A percentile compares a stretch with the other conserved stretches of the same genome.
Conservation (phyloP, 2,329 filamentous ascomycete species). For the Trichoderma arundinaceum region DNA sequence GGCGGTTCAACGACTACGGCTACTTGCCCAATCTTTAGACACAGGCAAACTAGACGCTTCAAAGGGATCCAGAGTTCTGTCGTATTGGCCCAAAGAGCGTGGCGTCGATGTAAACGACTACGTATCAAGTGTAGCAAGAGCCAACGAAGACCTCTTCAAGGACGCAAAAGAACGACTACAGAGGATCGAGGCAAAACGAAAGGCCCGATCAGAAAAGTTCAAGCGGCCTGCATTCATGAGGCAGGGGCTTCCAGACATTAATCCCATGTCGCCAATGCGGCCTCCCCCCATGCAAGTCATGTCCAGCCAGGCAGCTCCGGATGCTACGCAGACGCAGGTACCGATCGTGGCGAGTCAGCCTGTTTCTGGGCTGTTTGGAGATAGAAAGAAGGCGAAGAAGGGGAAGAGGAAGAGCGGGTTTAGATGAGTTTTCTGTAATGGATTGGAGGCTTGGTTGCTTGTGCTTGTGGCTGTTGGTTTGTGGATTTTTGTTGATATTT, state of each 20-base stretch:
- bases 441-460: not conserved
- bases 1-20: constrained; percentile 44
- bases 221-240: constrained; percentile 42
- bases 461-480: not conserved
- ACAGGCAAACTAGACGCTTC: constrained; percentile 38
- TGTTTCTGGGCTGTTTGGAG: constrained; percentile 53
- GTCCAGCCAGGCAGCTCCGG: constrained; percentile 46
- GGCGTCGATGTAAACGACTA: constrained; percentile 46
- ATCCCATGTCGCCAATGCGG: constrained; percentile 30
- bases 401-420: constrained; percentile 52
- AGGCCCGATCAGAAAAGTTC: constrained; percentile 45
- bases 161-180: constrained; percentile 44
- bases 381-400: constrained; percentile 52
- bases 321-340: constrained; percentile 46
- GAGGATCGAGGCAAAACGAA: constrained; percentile 44
- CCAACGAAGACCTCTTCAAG: constrained; percentile 46
- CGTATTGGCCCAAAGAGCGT: constrained; percentile 49
- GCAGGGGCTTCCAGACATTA: constrained; percentile 35
- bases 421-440: constrained; percentile 36
- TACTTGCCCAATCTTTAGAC: constrained; percentile 43
- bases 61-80: constrained; percentile 43
- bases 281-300: constrained; percentile 40
- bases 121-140: constrained; percentile 47
- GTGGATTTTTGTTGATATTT: not conserved
- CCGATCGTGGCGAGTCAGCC: constrained; percentile 50